phyloP scores from a whole-genome alignment of 1,139 yeast genomes.

The Yamadazyma blattariae region DNA sequence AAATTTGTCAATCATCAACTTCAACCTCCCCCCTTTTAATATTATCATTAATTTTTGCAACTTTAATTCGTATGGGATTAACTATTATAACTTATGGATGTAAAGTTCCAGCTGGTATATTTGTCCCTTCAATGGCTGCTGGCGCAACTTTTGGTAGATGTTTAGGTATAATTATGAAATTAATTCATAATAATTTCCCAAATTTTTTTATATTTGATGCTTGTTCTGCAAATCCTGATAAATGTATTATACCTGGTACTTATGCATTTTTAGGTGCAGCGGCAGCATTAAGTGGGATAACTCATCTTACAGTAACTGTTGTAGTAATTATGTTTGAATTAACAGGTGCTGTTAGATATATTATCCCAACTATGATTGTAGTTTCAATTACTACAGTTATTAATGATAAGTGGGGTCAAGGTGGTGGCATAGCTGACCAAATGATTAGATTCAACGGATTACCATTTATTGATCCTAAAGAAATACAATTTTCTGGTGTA shows the following conservation, averaged over 20 bases:
- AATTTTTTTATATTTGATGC: slow-evolving; percentile 46
- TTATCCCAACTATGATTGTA: slow-evolving; percentile 93
- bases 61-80: slow-evolving; percentile 64
- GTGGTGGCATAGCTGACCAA: slow-evolving; percentile 84
- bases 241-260: slow-evolving; percentile 85
- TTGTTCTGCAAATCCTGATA: slow-evolving; percentile 30
- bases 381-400: slow-evolving; percentile 87
- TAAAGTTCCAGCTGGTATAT: slow-evolving; percentile 92
- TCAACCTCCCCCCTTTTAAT: slow-evolving; percentile 20
- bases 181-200: slow-evolving; percentile 43
- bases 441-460: slow-evolving; percentile 87
- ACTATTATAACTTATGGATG: slow-evolving; percentile 88
- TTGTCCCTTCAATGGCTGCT: slow-evolving; percentile 95
- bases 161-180: slow-evolving; percentile 67
- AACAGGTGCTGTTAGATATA: slow-evolving; percentile 88
- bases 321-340: slow-evolving; percentile 95
- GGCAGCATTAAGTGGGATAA: slow-evolving; percentile 90
- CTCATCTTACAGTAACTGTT: slow-evolving; percentile 87
- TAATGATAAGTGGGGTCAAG: slow-evolving; percentile 70
- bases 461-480: slow-evolving; percentile 79
- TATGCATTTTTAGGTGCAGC: slow-evolving; percentile 98
- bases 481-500: slow-evolving; percentile 44
- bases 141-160: slow-evolving; percentile 95
- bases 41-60: slow-evolving; percentile 64
- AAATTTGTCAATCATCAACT: slow-evolving; percentile 45